Percentiles rank a stretch among this genome's conserved stretches.
Evolutionary conservation across 345 rosid species (phyloP).

Genomic region (Citrus cavaleriei): DNA sequence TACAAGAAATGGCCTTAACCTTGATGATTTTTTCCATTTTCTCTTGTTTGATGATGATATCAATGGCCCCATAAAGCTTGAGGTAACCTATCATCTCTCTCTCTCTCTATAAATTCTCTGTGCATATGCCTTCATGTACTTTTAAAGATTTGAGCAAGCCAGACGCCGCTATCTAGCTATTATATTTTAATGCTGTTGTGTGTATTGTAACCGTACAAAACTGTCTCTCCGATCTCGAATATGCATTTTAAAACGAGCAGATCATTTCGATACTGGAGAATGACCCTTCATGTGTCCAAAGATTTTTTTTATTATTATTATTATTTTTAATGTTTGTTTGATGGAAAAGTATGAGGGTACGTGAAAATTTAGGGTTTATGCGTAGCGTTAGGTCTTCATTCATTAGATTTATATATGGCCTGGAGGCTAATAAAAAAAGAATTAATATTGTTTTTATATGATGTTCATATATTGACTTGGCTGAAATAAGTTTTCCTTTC

Average conservation of each 20-base stretch:
- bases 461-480: neutral
- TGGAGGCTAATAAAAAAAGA: neutral
- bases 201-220: no score
- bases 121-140: neutral
- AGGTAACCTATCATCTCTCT: constrained; percentile 15
- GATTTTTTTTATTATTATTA: no score
- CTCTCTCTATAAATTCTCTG: neutral
- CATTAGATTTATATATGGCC: neutral
- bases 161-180: no score
- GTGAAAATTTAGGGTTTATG: neutral
- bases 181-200: no score
- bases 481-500: no score
- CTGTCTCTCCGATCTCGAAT: no score
- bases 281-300: no score
- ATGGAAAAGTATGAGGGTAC: neutral
- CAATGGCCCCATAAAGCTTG: constrained; percentile 42
- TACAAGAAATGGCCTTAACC: constrained; percentile 42
- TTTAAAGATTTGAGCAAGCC: neutral
- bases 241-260: no score
- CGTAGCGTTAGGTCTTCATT: neutral
- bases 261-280: no score
- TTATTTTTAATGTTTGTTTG: neutral
- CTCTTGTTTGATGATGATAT: constrained; percentile 43
- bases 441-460: neutral
- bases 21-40: constrained; percentile 59